Percentiles rank a stretch among this genome's conserved stretches.
These are phyloP conservation scores for Chondrus crispus DNA, from an alignment of 23 red algal genomes.

Conservation along the genomic window DNA sequence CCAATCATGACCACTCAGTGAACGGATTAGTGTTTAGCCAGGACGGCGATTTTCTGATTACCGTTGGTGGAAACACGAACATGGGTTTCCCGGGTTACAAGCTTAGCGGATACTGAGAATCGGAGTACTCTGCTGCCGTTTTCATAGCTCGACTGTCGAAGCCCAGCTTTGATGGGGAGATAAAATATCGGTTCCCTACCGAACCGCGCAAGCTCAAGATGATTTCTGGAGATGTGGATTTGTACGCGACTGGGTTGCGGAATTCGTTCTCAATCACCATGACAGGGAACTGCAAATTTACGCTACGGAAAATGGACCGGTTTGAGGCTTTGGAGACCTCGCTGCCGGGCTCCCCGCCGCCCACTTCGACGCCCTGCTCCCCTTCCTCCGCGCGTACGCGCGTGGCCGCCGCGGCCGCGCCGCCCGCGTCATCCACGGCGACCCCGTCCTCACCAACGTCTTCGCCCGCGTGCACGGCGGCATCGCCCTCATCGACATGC, in stretches of 20 bases:
- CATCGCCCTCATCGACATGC: too few relatives aligned
- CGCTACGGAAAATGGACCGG: constrained; percentile 47
- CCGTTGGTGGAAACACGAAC: constrained; percentile 59
- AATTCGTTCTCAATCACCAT: constrained; percentile 59
- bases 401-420: too few relatives aligned
- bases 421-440: too few relatives aligned
- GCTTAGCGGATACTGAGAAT: constrained; percentile 36
- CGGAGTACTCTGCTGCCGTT: background rate
- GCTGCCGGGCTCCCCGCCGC: too few relatives aligned
- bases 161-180: constrained; percentile 31
- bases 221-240: constrained; percentile 45
- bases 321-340: constrained; percentile 39
- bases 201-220: background rate
- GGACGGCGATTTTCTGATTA: constrained; percentile 40
- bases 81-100: constrained; percentile 44
- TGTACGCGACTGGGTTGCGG: constrained; percentile 54
- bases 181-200: constrained; percentile 16
- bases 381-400: too few relatives aligned
- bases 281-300: constrained; percentile 14
- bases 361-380: too few relatives aligned
- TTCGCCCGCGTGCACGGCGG: too few relatives aligned
- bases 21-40: constrained; percentile 50
- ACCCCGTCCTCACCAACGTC: too few relatives aligned
- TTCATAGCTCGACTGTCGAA: constrained; percentile 20
- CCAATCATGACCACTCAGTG: constrained; percentile 61